Conservation (phyloP, 2,329 filamentous ascomycete species). For the Alternaria incomplexa region DNA sequence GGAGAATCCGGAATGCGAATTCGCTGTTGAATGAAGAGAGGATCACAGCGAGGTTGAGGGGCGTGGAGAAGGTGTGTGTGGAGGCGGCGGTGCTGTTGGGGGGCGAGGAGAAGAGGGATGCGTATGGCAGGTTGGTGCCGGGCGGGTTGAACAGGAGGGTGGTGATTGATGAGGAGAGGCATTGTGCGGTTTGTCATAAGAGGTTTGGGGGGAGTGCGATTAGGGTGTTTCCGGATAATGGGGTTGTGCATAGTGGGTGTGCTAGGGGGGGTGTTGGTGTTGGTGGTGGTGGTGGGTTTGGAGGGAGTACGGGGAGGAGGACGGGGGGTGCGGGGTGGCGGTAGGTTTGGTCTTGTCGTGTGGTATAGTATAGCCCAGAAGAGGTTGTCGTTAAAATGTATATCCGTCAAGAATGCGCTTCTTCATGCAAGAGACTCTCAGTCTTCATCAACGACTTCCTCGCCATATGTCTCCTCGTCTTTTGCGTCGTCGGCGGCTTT, state of each 20-base stretch:
- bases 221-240: slow-evolving; percentile 78
- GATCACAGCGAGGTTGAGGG: slow-evolving; percentile 77
- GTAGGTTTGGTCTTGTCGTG: background rate
- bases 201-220: slow-evolving; percentile 89
- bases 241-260: slow-evolving; percentile 59
- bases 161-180: slow-evolving; percentile 82
- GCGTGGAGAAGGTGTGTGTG: slow-evolving; percentile 77
- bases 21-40: slow-evolving; percentile 80
- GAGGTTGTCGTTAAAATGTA: background rate
- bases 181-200: slow-evolving; percentile 94
- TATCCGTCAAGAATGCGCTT: background rate
- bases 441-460: slow-evolving; percentile 76
- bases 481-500: slow-evolving; percentile 55
- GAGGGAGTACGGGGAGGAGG: slow-evolving; percentile 17
- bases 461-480: slow-evolving; percentile 80
- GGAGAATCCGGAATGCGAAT: slow-evolving; percentile 86
- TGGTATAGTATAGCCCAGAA: background rate
- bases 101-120: slow-evolving; percentile 63
- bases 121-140: slow-evolving; percentile 56
- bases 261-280: slow-evolving; percentile 40
- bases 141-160: slow-evolving; percentile 71
- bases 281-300: slow-evolving; percentile 50
- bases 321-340: slow-evolving; percentile 5
- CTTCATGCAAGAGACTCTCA: slow-evolving; percentile 8
- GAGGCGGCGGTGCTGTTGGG: slow-evolving; percentile 78